phyloP scores from a whole-genome alignment of 2,329 filamentous ascomycete genomes.

The Graphium sp. region DNA sequence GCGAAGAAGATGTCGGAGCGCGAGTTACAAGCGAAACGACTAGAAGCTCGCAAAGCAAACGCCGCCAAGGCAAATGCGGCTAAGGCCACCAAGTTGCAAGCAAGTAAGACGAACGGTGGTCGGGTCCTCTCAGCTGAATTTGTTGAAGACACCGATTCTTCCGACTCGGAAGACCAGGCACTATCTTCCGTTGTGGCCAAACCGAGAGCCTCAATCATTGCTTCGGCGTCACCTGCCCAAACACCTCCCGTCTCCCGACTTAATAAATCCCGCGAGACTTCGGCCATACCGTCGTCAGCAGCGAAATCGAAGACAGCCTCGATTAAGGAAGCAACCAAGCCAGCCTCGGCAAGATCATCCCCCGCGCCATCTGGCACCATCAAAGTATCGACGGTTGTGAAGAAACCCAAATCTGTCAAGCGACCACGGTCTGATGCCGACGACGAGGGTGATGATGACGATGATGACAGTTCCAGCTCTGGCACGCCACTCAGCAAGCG shows the following conservation, averaged over 20 bases:
- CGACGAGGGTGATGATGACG: constrained; percentile 29
- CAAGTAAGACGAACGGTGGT: constrained; percentile 18
- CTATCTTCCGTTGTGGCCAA: constrained; percentile 17
- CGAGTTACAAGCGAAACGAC: constrained; percentile 38
- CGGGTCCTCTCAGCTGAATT: constrained; percentile 37
- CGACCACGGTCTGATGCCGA: constrained; percentile 33
- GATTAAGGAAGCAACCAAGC: constrained; percentile 9
- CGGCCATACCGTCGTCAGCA: background rate
- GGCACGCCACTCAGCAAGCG: constrained; percentile 40
- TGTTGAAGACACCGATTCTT: constrained; percentile 37
- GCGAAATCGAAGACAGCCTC: constrained; percentile 7
- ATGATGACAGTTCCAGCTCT: constrained; percentile 42
- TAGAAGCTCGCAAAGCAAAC: constrained; percentile 15
- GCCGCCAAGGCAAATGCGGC: constrained; percentile 12
- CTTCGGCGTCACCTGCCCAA: constrained; percentile 5
- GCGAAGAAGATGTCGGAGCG: constrained; percentile 38
- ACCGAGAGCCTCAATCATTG: constrained; percentile 8
- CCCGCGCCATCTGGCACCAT: no score
- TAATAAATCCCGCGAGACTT: no score
- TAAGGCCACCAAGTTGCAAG: constrained; percentile 1
- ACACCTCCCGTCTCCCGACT: no score
- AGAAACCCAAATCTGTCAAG: constrained; percentile 24
- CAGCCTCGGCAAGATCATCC: constrained; percentile 2
- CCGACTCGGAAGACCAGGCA: constrained; percentile 33
- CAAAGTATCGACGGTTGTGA: no score